Evolutionary conservation across 2,329 filamentous ascomycete genomes (phyloP).

Genomic region (Corynespora cassiicola): DNA sequence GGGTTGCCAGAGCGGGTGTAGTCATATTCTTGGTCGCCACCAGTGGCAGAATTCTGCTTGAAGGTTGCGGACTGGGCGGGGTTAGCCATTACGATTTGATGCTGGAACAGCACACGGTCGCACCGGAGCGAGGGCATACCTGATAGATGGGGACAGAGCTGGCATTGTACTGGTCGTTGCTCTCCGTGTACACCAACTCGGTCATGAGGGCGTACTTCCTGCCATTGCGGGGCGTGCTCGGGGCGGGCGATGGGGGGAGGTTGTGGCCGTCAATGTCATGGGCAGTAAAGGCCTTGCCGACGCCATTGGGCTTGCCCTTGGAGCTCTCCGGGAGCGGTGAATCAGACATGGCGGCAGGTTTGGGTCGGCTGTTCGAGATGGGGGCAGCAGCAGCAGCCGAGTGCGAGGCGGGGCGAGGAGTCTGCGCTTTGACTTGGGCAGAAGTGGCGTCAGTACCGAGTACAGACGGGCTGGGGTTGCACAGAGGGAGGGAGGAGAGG

Average conservation of each 20-base stretch:
- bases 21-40: conserved; percentile 88
- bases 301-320: conserved; percentile 41
- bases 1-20: conserved; percentile 98
- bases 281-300: conserved; percentile 49
- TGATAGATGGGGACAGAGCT: conserved; percentile 98
- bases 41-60: conserved; percentile 83
- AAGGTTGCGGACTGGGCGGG: conserved; percentile 84
- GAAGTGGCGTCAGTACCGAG: conserved; percentile 3
- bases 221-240: conserved; percentile 86
- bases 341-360: conserved; percentile 32
- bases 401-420: conserved; percentile 4
- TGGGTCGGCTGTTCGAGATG: conserved; percentile 12
- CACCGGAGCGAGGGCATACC: conserved; percentile 44
- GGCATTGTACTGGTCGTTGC: conserved; percentile 95
- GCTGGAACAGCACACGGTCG: background rate
- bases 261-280: conserved; percentile 48
- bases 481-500: background rate
- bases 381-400: too few species aligned
- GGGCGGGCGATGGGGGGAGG: conserved; percentile 73
- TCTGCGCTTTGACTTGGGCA: background rate
- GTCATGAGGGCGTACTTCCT: conserved; percentile 93
- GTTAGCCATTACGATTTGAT: conserved; percentile 19
- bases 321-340: conserved; percentile 29
- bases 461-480: conserved; percentile 6
- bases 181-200: conserved; percentile 94